A percentile compares a stretch with the other conserved stretches of the same genome.
These are phyloP conservation scores for Penstemon davidsonii DNA, from an alignment of 257 asterid species.

Conservation along the genomic window DNA sequence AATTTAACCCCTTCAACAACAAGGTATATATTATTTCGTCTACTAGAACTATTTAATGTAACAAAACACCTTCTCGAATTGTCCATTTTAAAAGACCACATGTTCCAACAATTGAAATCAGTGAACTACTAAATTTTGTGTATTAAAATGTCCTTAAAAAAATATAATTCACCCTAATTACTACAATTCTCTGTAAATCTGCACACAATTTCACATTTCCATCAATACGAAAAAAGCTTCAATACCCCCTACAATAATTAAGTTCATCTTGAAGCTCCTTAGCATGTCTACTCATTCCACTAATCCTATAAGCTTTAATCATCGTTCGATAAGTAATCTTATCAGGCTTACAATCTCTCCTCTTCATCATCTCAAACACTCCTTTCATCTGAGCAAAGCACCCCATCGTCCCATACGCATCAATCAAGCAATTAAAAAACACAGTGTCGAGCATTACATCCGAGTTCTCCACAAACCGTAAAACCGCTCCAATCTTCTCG, in stretches of 20 bases:
- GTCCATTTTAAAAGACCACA: no score
- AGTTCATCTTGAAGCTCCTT: constrained; percentile 58
- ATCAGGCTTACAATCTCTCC: constrained; percentile 70
- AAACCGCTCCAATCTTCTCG: constrained; percentile 57
- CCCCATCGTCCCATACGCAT: constrained; percentile 89
- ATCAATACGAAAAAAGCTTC: not conserved
- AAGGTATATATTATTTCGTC: no score
- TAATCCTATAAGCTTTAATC: constrained; percentile 65
- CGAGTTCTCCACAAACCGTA: constrained; percentile 64
- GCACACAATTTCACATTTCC: not conserved
- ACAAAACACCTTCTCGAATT: no score
- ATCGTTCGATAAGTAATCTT: constrained; percentile 74
- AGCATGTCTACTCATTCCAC: constrained; percentile 65
- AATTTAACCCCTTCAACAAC: no score
- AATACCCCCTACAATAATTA: constrained; percentile 36
- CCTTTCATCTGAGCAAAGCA: constrained; percentile 80
- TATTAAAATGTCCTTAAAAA: no score
- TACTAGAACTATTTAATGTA: no score
- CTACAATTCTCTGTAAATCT: not conserved
- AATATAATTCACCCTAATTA: no score
- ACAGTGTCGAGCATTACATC: constrained; percentile 72
- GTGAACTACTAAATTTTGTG: no score
- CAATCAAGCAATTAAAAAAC: constrained; percentile 84
- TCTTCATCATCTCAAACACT: constrained; percentile 75
- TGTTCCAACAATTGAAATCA: no score